These are phyloP conservation scores for Gardenia jasminoides DNA, from an alignment of 257 asterid genomes.

Conservation along the genomic window DNA sequence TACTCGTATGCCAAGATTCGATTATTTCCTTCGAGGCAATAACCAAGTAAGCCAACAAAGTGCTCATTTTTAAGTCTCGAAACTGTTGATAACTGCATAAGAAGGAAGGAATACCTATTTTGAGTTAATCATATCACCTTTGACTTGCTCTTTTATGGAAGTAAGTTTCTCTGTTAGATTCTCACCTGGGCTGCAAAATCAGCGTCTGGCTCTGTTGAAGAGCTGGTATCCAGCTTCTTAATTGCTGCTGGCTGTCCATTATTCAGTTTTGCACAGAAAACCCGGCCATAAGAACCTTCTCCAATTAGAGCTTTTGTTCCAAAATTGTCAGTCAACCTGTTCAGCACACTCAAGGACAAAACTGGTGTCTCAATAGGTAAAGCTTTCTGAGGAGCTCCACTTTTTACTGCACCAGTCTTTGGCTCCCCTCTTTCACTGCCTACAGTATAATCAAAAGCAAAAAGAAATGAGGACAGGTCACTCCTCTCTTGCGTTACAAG, in stretches of 20 bases:
- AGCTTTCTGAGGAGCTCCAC: conserved; percentile 64
- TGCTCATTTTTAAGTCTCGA: conserved; percentile 80
- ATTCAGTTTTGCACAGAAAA: conserved; percentile 51
- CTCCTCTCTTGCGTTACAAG: background rate
- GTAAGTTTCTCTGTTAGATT: background rate
- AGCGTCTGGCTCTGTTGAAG: conserved; percentile 58
- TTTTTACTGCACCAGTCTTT: conserved; percentile 54
- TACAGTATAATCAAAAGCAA: conserved; percentile 5
- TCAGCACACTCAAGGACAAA: conserved; percentile 53
- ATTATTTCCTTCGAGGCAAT: conserved; percentile 68
- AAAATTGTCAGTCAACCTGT: conserved; percentile 53
- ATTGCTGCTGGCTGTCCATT: conserved; percentile 60
- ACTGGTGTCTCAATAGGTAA: conserved; percentile 80
- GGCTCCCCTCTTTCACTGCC: conserved; percentile 81
- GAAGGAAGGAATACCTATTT: background rate
- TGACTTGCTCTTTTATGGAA: background rate
- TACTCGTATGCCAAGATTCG: conserved; percentile 67
- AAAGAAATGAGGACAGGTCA: conserved; percentile 3
- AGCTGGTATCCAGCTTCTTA: conserved; percentile 64
- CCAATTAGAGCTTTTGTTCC: conserved; percentile 63
- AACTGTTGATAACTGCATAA: conserved; percentile 60
- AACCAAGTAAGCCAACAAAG: conserved; percentile 68
- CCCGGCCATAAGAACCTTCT: conserved; percentile 84
- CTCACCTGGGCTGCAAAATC: conserved; percentile 69
- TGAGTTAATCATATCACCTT: background rate